Evolutionary conservation across 108 stramenopile species (phyloP).

Genomic region (Cyclotella cryptica): DNA sequence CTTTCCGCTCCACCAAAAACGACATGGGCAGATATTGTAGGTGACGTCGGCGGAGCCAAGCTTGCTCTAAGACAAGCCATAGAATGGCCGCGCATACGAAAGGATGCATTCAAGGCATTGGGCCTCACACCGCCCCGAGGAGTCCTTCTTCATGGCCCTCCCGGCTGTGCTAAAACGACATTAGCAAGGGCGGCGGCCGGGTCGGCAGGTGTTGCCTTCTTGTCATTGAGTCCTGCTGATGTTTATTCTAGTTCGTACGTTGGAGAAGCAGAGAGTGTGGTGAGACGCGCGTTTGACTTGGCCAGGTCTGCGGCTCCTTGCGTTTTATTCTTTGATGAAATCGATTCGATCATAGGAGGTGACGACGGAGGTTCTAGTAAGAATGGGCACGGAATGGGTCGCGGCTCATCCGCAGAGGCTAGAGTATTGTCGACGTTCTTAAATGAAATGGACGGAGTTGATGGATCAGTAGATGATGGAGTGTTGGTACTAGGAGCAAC

Average conservation of each 20-base stretch:
- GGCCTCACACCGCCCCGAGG: conserved; percentile 74
- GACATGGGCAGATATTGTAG: conserved; percentile 85
- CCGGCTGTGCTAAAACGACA: conserved; percentile 97
- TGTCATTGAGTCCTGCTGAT: conserved; percentile 94
- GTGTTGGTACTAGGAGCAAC: conserved; percentile 96
- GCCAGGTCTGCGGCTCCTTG: conserved; percentile 95
- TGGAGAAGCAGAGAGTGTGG: conserved; percentile 97
- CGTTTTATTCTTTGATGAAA: conserved; percentile 98
- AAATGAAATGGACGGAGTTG: conserved; percentile 98
- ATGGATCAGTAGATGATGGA: conserved; percentile 78
- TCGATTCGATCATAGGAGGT: conserved; percentile 92
- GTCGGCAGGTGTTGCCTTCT: conserved; percentile 91
- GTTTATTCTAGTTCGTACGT: conserved; percentile 95
- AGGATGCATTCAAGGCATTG: conserved; percentile 57
- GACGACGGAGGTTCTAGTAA: conserved; percentile 36
- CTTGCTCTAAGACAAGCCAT: conserved; percentile 78
- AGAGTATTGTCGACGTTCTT: conserved; percentile 94
- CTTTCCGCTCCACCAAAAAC: conserved; percentile 72
- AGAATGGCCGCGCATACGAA: conserved; percentile 80
- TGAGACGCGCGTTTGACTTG: conserved; percentile 91
- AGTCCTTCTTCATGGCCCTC: conserved; percentile 97
- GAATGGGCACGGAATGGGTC: conserved; percentile 62
- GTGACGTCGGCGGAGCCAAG: conserved; percentile 87
- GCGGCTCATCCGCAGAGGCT: conserved; percentile 84
- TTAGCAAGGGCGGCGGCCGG: conserved; percentile 96